Evolutionary conservation across 768 basidiomycete genomes (phyloP).

Genomic region (Coprinellus aureogranulatus): DNA sequence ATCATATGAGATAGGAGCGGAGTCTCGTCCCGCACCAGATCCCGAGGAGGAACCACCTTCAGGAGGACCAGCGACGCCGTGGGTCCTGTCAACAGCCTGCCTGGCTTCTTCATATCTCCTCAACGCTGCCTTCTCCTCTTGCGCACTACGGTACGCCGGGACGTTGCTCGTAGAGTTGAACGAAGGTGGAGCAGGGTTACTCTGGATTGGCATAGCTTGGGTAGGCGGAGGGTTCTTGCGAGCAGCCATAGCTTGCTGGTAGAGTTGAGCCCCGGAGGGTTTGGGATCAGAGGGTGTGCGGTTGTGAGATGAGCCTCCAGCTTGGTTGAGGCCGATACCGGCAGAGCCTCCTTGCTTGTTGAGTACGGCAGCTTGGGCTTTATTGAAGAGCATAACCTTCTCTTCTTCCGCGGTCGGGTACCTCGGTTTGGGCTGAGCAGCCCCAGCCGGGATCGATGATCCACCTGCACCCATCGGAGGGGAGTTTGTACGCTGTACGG

Average conservation of each 20-base stretch:
- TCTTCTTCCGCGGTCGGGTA: constrained; percentile 65
- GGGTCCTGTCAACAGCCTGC: constrained; percentile 63
- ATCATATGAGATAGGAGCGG: constrained; percentile 60
- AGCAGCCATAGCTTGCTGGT: constrained; percentile 14
- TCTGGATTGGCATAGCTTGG: constrained; percentile 12
- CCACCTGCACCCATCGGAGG: constrained; percentile 15
- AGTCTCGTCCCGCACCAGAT: constrained; percentile 7
- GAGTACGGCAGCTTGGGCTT: constrained; percentile 65
- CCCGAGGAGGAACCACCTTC: constrained; percentile 12
- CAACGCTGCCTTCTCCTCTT: constrained; percentile 73
- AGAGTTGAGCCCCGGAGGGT: constrained; percentile 10
- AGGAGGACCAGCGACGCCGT: constrained; percentile 28
- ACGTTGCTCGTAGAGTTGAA: background rate
- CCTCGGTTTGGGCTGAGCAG: constrained; percentile 42
- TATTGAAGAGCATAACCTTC: constrained; percentile 65
- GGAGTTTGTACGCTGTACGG: constrained; percentile 16
- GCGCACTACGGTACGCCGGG: constrained; percentile 60
- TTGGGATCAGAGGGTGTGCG: constrained; percentile 12
- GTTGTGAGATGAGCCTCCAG: constrained; percentile 7
- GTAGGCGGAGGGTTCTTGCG: constrained; percentile 18
- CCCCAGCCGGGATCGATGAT: constrained; percentile 12
- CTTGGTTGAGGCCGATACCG: constrained; percentile 9
- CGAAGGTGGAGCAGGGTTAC: background rate
- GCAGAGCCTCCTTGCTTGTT: constrained; percentile 45
- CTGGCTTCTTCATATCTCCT: constrained; percentile 69